Evolutionary conservation across 2,329 filamentous ascomycete genomes (phyloP).

Genomic region (Trichoderma sp.): DNA sequence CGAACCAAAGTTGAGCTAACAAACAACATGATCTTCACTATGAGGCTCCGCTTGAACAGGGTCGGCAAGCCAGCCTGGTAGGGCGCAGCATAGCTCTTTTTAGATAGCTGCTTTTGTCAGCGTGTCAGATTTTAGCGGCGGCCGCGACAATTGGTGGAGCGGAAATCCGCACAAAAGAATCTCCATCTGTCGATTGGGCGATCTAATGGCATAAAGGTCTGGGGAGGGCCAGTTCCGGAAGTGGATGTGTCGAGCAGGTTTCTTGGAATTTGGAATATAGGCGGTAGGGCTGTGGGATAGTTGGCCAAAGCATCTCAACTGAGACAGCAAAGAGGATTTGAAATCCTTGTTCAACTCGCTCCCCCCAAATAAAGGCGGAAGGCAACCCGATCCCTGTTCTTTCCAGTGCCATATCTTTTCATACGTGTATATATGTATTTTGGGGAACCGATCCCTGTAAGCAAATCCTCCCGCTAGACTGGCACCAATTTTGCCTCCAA

Average conservation of each 20-base stretch:
- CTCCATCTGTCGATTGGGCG: not conserved
- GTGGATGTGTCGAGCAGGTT: not conserved
- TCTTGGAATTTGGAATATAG: not conserved
- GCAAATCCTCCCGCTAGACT: not conserved
- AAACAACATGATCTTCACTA: not conserved
- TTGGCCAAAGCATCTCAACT: not conserved
- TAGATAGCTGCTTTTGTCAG: not conserved
- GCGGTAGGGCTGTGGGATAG: not conserved
- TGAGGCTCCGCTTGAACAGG: not conserved
- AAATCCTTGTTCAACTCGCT: not conserved
- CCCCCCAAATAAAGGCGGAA: not conserved
- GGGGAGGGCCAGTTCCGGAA: not conserved
- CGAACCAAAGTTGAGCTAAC: not conserved
- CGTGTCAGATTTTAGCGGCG: constrained; percentile 12
- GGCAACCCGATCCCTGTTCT: not conserved
- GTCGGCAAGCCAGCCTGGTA: not conserved
- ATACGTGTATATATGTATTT: not conserved
- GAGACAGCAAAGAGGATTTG: not conserved
- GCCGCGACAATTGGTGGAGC: not conserved
- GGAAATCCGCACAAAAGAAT: not conserved
- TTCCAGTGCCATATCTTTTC: not conserved
- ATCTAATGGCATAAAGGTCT: not conserved
- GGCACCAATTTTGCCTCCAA: not conserved
- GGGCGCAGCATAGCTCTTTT: not conserved
- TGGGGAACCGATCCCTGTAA: not conserved